Evolutionary conservation across 331 rosid genomes (phyloP).

Genomic region (Quercus lobata): DNA sequence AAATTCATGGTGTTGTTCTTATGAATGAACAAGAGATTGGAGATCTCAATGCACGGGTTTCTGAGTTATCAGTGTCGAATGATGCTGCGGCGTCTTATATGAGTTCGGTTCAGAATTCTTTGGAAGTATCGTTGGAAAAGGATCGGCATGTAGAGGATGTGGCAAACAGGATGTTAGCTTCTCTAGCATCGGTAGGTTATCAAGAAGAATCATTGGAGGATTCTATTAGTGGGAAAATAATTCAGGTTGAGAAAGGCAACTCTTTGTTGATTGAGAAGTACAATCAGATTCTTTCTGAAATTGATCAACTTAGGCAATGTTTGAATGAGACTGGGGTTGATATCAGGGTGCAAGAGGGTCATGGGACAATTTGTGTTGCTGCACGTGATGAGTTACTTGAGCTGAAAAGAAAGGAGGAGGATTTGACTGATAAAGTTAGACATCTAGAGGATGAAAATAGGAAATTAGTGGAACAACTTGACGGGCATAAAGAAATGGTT

Average conservation of each 20-base stretch:
- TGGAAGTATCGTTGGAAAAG: constrained; percentile 38
- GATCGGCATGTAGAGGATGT: constrained; percentile 37
- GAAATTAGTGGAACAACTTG: constrained; percentile 61
- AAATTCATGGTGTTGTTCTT: constrained; percentile 38
- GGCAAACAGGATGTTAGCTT: constrained; percentile 48
- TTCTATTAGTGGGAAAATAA: constrained; percentile 49
- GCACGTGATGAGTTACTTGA: constrained; percentile 57
- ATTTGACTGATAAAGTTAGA: constrained; percentile 44
- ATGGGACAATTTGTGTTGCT: constrained; percentile 40
- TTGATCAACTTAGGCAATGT: constrained; percentile 56
- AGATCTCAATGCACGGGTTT: constrained; percentile 53
- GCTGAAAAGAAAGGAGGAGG: constrained; percentile 60
- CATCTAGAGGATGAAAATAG: constrained; percentile 60
- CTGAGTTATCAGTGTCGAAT: constrained; percentile 35
- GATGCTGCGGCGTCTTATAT: constrained; percentile 20
- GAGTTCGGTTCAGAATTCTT: constrained; percentile 26
- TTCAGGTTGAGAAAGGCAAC: constrained; percentile 53
- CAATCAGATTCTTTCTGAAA: constrained; percentile 51
- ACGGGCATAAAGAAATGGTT: constrained; percentile 40
- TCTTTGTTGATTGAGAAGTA: constrained; percentile 47
- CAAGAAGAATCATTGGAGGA: constrained; percentile 44
- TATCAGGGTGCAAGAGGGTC: constrained; percentile 27
- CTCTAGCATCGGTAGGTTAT: constrained; percentile 47
- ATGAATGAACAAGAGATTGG: constrained; percentile 69
- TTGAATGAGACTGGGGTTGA: constrained; percentile 47